Conservation (phyloP, 495 filamentous ascomycete genomes). For the Tirmania nivea region DNA sequence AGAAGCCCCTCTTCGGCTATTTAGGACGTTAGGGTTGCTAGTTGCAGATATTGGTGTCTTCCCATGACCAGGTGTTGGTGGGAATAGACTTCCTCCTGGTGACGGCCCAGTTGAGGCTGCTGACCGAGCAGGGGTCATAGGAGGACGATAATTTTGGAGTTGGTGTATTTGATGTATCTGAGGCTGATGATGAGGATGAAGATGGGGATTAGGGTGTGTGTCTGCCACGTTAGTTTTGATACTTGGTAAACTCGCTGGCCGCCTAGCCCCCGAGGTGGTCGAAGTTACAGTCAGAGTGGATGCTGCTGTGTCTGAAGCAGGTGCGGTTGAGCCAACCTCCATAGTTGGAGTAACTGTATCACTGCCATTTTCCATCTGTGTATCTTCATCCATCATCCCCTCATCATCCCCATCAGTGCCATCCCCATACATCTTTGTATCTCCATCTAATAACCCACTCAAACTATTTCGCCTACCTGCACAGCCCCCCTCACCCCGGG, state of each 20-base stretch:
- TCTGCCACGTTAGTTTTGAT: background rate
- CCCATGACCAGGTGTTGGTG: background rate
- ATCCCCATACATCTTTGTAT: conserved; percentile 13
- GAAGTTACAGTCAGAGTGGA: background rate
- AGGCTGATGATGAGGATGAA: background rate
- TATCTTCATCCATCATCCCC: conserved; percentile 13
- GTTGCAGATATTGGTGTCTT: too few relatives aligned
- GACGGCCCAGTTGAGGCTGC: background rate
- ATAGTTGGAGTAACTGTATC: conserved; percentile 17
- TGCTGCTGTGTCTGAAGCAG: too few relatives aligned
- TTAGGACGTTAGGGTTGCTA: too few relatives aligned
- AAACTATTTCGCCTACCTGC: conserved; percentile 74
- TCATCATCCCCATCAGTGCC: conserved; percentile 15
- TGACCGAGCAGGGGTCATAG: background rate
- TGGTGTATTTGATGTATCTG: background rate
- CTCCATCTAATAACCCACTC: conserved; percentile 64
- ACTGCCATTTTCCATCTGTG: conserved; percentile 11
- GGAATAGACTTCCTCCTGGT: background rate
- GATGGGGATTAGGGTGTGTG: background rate
- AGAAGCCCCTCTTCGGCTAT: too few relatives aligned
- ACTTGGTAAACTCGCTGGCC: background rate
- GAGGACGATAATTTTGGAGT: background rate
- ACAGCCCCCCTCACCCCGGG: conserved; percentile 88
- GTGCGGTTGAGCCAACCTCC: conserved; percentile 2
- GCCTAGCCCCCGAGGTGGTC: background rate